Conservation (phyloP, 768 basidiomycete genomes). For the Hericium erinaceus region DNA sequence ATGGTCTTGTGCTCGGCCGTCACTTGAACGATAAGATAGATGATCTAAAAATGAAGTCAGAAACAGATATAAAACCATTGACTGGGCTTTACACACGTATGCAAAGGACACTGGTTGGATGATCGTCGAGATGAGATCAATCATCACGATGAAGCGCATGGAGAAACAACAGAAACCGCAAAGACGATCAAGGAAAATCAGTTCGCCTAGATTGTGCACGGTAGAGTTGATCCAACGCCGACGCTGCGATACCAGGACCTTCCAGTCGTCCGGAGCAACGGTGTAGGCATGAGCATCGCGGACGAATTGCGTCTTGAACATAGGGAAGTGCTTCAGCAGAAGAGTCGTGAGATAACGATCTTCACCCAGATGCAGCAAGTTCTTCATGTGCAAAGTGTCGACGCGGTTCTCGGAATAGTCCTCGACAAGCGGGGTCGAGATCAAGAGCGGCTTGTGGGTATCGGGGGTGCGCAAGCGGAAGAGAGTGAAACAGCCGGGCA, state of each 20-base stretch:
- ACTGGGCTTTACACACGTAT: slow-evolving; percentile 55
- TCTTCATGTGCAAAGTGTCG: slow-evolving; percentile 98
- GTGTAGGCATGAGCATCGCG: slow-evolving; percentile 92
- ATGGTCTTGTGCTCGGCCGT: slow-evolving; percentile 56
- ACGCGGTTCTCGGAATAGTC: slow-evolving; percentile 96
- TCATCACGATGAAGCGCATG: slow-evolving; percentile 97
- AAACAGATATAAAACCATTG: background rate
- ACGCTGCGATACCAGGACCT: slow-evolving; percentile 87
- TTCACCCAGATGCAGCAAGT: slow-evolving; percentile 93
- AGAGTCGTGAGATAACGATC: slow-evolving; percentile 98
- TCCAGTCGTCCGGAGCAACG: slow-evolving; percentile 94
- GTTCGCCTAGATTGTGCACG: slow-evolving; percentile 90
- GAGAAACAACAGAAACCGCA: slow-evolving; percentile 99
- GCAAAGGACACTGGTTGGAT: slow-evolving; percentile 81
- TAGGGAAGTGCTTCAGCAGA: slow-evolving; percentile 90
- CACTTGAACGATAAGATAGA: slow-evolving; percentile 79
- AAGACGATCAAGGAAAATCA: slow-evolving; percentile 83
- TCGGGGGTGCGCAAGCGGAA: slow-evolving; percentile 93
- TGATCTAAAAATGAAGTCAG: slow-evolving; percentile 45
- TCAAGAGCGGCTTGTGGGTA: slow-evolving; percentile 89
- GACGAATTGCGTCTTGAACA: slow-evolving; percentile 91
- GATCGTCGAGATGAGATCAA: slow-evolving; percentile 84
- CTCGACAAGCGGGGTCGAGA: slow-evolving; percentile 81
- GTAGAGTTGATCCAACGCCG: slow-evolving; percentile 99
- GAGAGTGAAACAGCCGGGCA: slow-evolving; percentile 98